Base-by-base conservation (phyloP, 176 grass and related monocot genomes). In the Dendrocalamus sinicus region DNA sequence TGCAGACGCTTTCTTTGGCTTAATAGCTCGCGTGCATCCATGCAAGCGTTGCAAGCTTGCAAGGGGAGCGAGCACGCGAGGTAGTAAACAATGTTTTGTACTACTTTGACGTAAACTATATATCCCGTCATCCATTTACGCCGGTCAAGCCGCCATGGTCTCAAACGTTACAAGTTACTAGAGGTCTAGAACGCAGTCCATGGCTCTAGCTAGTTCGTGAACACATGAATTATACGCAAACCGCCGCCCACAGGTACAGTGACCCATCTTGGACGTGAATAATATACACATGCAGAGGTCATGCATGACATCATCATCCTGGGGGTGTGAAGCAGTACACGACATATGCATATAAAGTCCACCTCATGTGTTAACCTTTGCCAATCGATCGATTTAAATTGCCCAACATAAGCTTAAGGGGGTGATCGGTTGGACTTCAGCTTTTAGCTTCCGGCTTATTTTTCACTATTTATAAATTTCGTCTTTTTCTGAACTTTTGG, bases 91-190 rank as follows among this genome's bases (percentile, higher is more conserved):
- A 41, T 22, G 70, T 73, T 13, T 10, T 75, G 16, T 75, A 0
- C 30, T 54, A 0, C 50, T 55, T 75, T 59, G 8, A 58, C 17
- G 6, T 41, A 41, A 41, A 41, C 40, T 41, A 41, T 57, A 76
- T 16, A 41, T 0, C 40, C 22, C 20, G 4, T 50, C 24, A 2
- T 5, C 35, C 23, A 61, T 26, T 41, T 40, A 61, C 12, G 20
- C 35, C 3, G 68, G 75, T 77, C 53, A 59, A 59, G 35, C 48
- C 19, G 67, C 67, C 67, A 8, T 35, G 73, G 52, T 75, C 73
- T 35, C 28, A 4, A 53, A 53, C 4, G 15, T 53, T 15, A 11
- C 47, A 53, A 54, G 48, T 51, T 30, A 28, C 53, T 20, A 8
- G 5, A 47, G 11, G 46, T 10, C 53, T 15, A 5, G 13, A 51